Evolutionary conservation across 2,329 filamentous ascomycete genomes (phyloP).

Genomic region (Epichloe baconii): DNA sequence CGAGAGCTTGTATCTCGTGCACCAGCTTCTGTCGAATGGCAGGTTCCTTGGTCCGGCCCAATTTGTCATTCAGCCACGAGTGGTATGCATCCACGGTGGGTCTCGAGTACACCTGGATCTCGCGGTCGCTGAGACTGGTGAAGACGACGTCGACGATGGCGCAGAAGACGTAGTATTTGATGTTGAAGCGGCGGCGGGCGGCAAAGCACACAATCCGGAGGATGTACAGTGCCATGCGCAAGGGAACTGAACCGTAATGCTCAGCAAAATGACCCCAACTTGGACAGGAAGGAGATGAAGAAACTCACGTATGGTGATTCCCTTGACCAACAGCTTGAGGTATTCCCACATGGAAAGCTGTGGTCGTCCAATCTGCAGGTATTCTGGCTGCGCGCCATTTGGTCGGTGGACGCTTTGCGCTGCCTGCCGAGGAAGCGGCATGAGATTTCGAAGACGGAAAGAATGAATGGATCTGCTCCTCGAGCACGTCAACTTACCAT

Average conservation of each 20-base stretch:
- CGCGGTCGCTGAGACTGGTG: constrained; percentile 9
- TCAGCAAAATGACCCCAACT: too few species aligned
- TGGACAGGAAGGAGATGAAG: background rate
- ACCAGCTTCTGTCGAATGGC: constrained; percentile 8
- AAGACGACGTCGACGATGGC: constrained; percentile 10
- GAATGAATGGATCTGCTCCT: background rate
- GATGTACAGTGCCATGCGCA: constrained; percentile 3
- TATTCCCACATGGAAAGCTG: constrained; percentile 4
- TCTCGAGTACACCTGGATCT: constrained; percentile 12
- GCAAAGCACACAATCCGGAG: constrained; percentile 6
- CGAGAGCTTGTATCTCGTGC: constrained; percentile 10
- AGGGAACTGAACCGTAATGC: background rate
- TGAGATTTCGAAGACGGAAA: background rate
- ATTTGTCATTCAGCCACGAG: constrained; percentile 12
- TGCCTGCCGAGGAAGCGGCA: background rate
- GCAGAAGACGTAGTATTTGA: constrained; percentile 7
- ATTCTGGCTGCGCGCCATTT: background rate
- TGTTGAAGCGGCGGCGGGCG: constrained; percentile 5
- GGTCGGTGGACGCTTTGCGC: background rate
- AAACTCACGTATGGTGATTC: constrained; percentile 2
- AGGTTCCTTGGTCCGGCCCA: constrained; percentile 1
- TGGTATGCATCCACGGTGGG: constrained; percentile 11
- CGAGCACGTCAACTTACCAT: background rate
- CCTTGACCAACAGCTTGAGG: constrained; percentile 4
- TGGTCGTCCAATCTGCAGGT: constrained; percentile 3